Conservation (phyloP, 257 asterid species). For the Jacaranda copaia region DNA sequence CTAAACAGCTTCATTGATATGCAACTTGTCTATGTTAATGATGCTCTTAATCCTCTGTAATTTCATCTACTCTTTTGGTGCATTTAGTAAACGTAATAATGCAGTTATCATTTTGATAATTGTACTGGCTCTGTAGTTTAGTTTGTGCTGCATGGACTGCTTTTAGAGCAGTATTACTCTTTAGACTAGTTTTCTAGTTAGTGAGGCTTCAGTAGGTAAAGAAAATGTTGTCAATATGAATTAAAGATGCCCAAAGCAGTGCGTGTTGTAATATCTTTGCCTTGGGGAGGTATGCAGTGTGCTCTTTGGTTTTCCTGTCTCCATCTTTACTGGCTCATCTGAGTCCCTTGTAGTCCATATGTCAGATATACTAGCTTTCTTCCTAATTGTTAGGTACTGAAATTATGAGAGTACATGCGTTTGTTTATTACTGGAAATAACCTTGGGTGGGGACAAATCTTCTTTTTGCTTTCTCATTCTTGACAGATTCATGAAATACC, state of each 20-base stretch:
- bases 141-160: slow-evolving; percentile 15
- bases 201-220: slow-evolving; percentile 2
- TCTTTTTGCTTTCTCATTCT: neutral
- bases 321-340: neutral
- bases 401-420: neutral
- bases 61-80: slow-evolving; percentile 19
- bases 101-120: slow-evolving; percentile 1
- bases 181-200: slow-evolving; percentile 5
- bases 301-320: neutral
- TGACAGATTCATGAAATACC: slow-evolving; percentile 11
- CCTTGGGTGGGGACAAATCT: neutral
- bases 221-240: neutral
- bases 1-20: slow-evolving; percentile 28
- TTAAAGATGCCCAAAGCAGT: slow-evolving; percentile 20
- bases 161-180: neutral
- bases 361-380: neutral
- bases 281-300: slow-evolving; percentile 3
- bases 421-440: slow-evolving; percentile 8
- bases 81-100: slow-evolving; percentile 21
- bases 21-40: slow-evolving; percentile 14
- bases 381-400: slow-evolving; percentile 7
- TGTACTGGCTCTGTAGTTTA: slow-evolving; percentile 28
- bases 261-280: neutral
- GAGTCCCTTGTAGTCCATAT: slow-evolving; percentile 14
- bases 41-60: slow-evolving; percentile 1